Evolutionary conservation across 2,329 filamentous ascomycete species (phyloP), one percentile per base, ranked within the genome.

Genomic region (Nigrospora osmanthi): DNA sequence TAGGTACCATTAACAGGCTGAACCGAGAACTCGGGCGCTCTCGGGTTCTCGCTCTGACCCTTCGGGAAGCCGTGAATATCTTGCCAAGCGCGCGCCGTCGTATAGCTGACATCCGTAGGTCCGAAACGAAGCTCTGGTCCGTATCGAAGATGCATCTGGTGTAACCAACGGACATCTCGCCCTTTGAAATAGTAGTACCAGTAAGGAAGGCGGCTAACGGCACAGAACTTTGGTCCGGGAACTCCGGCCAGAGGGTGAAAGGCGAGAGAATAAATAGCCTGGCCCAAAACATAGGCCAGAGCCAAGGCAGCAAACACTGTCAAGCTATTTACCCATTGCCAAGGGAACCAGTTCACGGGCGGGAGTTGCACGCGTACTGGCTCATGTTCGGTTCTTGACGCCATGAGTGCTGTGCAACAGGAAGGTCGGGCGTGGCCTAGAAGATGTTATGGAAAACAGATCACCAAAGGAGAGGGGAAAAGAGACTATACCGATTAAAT

Each of bases 171-270:
- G 6, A 55, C 48, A 23, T 57, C 45, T 15, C 46, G 34, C 12
- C 56, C 56, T 11, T 34, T 41, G 14, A 57, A 30, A 12, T 41
- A 45, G 4, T 45, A 40, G 2, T 44, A 35, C 57, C 56, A 58
- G 3, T 52, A 58, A 1, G 54, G 56, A 6, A 57, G 45, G 7
- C 56, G 56, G 15, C 23, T 55, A 12, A 55, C 44, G 1, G 52
- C 55, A 11, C 48, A 51, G 7, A 53, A 17, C 38, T 37, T 47
- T 0, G 53, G 54, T 0, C 55, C 56, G 1, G 57, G 56, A 11
- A 52, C 43, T 11, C 38, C 38, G 13, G 49, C 49, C 13, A 60
- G 50, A 5, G 57, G 57, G 31, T 59, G 53, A 1, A 57, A 43
- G 10, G 48, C 54, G 3, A 59, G 15, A 12, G 38, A 46, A 32